Evolutionary conservation across 2,329 filamentous ascomycete genomes (phyloP), one percentile per base, ranked within the genome.

Genomic region (Apiospora aurea): DNA sequence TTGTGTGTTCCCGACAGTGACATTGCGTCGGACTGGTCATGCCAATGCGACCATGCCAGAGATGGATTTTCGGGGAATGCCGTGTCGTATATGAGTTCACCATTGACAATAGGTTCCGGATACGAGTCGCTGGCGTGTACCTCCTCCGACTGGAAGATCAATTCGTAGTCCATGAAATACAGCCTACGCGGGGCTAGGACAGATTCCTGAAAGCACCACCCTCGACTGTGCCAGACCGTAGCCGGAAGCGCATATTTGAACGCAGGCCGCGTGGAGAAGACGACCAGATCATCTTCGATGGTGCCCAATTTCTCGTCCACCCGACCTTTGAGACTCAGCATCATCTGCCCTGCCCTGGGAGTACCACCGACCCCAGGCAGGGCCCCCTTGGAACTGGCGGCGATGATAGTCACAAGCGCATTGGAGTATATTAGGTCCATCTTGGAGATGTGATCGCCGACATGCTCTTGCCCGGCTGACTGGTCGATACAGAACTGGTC

Each of bases 181-280:
- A 73, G 18, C 1, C 67, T 67, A 8, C 67, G 34, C 0, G 29
- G 24, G 5, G 72, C 71, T 2, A 73, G 68, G 2, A 67, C 26
- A 2, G 49, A 66, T 49, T 73, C 72, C 29, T 73, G 72, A n/a
- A 73, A 73, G 18, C 70, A 73, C 72, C 72, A 73, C n/a, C 72
- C 72, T 16, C 72, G 49, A 8, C 24, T 69, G 18, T 61, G 70
- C 72, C 70, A 73, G 21, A 41, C 47, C 13, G 67, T 67, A 24
- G 29, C 13, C 24, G 46, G 46, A 71, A 49, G 53, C 53, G 26
- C 53, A 18, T 18, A 13, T 11, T 3, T 47, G 24, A 2, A 41
- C 7, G 70, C 38, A 6, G 24, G 18, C 8, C 46, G 71, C 11
- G 67, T 73, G 47, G 71, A 70, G 16, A 71, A 69, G 5, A 34